phyloP scores from a whole-genome alignment of 1,139 yeast species.

The Hanseniaspora uvarum region DNA sequence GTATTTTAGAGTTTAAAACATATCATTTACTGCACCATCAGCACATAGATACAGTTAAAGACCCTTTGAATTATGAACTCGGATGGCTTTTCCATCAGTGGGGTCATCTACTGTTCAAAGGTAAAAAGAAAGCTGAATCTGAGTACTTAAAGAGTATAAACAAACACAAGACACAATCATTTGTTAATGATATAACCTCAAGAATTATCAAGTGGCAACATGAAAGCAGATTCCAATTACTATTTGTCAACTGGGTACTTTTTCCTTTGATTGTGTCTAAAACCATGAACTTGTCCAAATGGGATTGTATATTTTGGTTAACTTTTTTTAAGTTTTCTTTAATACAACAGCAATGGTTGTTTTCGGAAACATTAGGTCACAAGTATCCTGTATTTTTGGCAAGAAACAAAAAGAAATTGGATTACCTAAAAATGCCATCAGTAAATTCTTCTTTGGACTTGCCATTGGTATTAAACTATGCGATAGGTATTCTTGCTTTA shows the following conservation, averaged over 20 bases:
- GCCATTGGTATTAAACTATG: conserved; percentile 38
- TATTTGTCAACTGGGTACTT: conserved; percentile 39
- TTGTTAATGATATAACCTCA: conserved; percentile 32
- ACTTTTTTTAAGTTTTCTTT: conserved; percentile 50
- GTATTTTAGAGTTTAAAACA: conserved; percentile 53
- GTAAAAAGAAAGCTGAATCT: conserved; percentile 38
- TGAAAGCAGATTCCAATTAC: conserved; percentile 38
- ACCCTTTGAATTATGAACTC: conserved; percentile 39
- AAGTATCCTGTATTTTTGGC: conserved; percentile 33
- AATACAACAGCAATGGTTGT: conserved; percentile 49
- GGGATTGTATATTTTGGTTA: conserved; percentile 50
- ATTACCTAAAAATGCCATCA: conserved; percentile 6
- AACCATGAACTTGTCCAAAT: neutral
- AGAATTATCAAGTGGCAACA: conserved; percentile 50
- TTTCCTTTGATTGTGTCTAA: conserved; percentile 41
- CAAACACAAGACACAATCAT: conserved; percentile 5
- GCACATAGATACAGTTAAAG: conserved; percentile 55
- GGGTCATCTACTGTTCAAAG: conserved; percentile 26
- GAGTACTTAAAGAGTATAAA: conserved; percentile 27
- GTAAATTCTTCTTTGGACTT: conserved; percentile 45
- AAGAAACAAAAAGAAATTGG: conserved; percentile 50
- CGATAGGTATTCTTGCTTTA: conserved; percentile 36
- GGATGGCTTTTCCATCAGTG: conserved; percentile 27
- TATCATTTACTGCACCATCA: conserved; percentile 64
- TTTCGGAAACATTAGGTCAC: conserved; percentile 56